Percentiles rank a stretch among this genome's conserved stretches.
Evolutionary conservation across 148 eudicot species (phyloP).

Genomic region (Cornus controversa): DNA sequence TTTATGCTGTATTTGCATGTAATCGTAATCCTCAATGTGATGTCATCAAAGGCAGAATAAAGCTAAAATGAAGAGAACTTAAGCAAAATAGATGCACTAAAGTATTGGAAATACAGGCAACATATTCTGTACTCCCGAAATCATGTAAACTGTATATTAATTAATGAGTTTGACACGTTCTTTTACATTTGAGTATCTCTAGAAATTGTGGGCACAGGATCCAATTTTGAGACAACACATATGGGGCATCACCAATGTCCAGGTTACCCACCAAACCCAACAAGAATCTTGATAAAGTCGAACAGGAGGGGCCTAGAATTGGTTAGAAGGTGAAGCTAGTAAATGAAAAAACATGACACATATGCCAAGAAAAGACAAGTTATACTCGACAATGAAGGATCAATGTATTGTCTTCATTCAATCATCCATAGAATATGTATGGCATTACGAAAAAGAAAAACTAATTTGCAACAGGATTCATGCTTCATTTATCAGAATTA

Average conservation of each 20-base stretch:
- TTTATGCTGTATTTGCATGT: neutral
- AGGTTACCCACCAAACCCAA: neutral
- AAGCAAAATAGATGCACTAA: neutral
- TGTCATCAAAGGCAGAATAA: neutral
- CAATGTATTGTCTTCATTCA: neutral
- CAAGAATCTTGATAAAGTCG: neutral
- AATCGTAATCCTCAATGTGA: neutral
- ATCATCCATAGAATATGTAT: neutral
- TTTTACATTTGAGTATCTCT: neutral
- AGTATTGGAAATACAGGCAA: neutral
- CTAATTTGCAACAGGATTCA: neutral
- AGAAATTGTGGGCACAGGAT: neutral
- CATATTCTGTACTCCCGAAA: neutral
- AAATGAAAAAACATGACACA: neutral
- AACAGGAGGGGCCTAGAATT: neutral
- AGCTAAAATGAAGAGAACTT: neutral
- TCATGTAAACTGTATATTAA: neutral
- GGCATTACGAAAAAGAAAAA: neutral
- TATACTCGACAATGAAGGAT: neutral
- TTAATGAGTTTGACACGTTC: neutral
- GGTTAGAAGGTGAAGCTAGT: neutral
- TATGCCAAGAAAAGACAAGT: too few species aligned
- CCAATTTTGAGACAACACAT: neutral
- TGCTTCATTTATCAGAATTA: neutral
- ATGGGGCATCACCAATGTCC: neutral